Evolutionary conservation across 768 basidiomycete species (phyloP), one percentile per base, ranked within the genome.

Genomic region (Podaxis carcinomalis): DNA sequence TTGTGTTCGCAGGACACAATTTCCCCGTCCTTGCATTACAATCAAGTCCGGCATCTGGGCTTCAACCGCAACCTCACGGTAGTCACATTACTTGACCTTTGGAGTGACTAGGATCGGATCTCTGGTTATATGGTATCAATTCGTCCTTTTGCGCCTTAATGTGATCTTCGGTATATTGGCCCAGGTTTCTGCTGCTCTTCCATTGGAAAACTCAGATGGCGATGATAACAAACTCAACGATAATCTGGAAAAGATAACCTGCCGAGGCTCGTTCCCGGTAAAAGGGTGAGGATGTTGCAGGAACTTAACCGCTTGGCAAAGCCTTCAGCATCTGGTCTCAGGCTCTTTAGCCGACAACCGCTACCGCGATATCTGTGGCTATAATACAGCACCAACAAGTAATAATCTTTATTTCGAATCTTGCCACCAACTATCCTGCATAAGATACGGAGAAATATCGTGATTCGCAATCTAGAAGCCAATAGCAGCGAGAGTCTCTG

Each of bases 1-100:
- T 42, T 36, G 13, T 39, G 4, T 32, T 58, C 40, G 36, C 13
- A 28, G n/a, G 50, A 16, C 23, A 23, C 23, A 42, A 9, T 9
- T 32, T 9, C 3, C 32, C 28, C 32, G 1, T 1, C 32, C 28
- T 28, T 1, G 6, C 0, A 32, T 89, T 2, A 83, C 86, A 4
- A 76, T 91, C 44, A 89, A 88, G 85, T 77, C 79, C 1, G 86
- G 85, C 1, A 83, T 90, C 13, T 89, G 83, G 78, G 75, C 80
- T 3, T 70, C 89, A 16, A 82, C 86, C 1, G 74, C 80, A 1
- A 64, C 77, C 3, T 77, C 82, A 1, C 74, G 88, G 39, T 76
- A 78, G 65, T 74, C 74, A 2, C 64, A 75, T 0, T 72, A 75
- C 56, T 83, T 80, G 63, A 83, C 85, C 7, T 65, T 66, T 11